These are phyloP conservation scores for Serendipita sp. DNA, from an alignment of 1,284 basidiomycete genomes.

Conservation along the genomic window DNA sequence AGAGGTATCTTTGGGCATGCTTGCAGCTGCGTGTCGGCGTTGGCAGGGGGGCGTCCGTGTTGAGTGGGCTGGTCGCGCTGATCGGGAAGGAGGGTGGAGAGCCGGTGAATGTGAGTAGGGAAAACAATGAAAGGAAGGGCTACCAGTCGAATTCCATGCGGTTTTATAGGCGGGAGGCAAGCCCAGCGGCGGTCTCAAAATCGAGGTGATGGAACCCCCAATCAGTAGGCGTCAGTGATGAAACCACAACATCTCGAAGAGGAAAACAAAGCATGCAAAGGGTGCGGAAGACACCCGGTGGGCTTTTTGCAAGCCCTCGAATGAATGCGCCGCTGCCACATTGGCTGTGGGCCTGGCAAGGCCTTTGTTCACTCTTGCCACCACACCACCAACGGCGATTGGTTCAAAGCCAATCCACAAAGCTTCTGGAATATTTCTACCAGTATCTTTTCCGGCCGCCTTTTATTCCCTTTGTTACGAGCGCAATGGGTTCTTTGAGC, in stretches of 20 bases:
- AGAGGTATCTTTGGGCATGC: background rate
- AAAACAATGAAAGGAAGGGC: background rate
- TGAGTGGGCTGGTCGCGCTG: background rate
- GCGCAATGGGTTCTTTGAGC: background rate
- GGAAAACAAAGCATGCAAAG: background rate
- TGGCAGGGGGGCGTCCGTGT: background rate
- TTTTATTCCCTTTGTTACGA: background rate
- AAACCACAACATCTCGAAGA: background rate
- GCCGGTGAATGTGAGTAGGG: background rate
- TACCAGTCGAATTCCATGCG: background rate
- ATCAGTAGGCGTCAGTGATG: constrained; percentile 2
- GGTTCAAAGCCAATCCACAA: background rate
- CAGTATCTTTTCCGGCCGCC: too few species aligned
- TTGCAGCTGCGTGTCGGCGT: too few species aligned
- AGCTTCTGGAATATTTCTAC: too few species aligned
- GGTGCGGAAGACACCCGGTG: background rate
- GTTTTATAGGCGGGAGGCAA: background rate
- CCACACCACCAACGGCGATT: background rate
- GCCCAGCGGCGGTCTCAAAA: background rate
- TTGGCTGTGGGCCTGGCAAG: too few species aligned
- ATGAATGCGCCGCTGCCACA: too few species aligned
- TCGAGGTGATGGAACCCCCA: background rate
- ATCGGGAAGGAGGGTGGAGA: background rate
- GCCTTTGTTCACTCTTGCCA: background rate
- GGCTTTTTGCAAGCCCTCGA: too few species aligned